phyloP scores from a whole-genome alignment of 2,329 filamentous ascomycete species.

The Drechmeria coniospora region DNA sequence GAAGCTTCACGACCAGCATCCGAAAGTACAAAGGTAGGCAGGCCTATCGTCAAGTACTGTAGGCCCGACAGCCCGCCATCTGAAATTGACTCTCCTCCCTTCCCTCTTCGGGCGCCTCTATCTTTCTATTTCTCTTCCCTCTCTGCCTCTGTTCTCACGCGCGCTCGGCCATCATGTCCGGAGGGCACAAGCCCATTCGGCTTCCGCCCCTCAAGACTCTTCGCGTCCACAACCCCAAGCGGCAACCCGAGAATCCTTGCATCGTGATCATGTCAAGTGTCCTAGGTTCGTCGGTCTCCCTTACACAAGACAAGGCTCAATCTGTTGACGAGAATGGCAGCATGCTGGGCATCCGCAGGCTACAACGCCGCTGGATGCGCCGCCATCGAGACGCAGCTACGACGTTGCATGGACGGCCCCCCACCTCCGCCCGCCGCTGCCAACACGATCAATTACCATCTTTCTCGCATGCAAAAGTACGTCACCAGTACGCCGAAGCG shows the following conservation, averaged over 20 bases:
- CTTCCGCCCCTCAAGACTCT: conserved; percentile 40
- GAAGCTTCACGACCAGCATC: too few relatives aligned
- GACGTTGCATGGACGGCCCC: conserved; percentile 67
- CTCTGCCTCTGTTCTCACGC: too few relatives aligned
- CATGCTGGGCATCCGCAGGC: conserved; percentile 72
- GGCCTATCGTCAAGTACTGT: too few relatives aligned
- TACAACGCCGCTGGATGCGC: conserved; percentile 46
- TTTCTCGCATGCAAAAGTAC: conserved; percentile 60
- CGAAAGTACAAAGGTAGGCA: too few relatives aligned
- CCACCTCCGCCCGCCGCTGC: conserved; percentile 31
- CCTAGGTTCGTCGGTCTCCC: conserved; percentile 34
- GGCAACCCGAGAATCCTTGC: conserved; percentile 34
- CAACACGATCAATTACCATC: conserved; percentile 86
- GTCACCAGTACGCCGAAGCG: conserved; percentile 35
- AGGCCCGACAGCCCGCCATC: too few relatives aligned
- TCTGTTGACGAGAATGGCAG: too few relatives aligned
- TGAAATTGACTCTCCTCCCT: too few relatives aligned
- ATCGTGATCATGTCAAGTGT: conserved; percentile 41
- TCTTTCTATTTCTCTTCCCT: too few relatives aligned
- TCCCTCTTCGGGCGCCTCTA: too few relatives aligned
- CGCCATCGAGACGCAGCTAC: conserved; percentile 42
- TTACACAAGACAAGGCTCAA: too few relatives aligned
- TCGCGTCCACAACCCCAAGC: conserved; percentile 38
- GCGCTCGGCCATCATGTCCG: conserved; percentile 22
- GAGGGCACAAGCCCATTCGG: conserved; percentile 34